These are phyloP conservation scores for Galium porrigens DNA, from an alignment of 305 asterid genomes.

Conservation along the genomic window DNA sequence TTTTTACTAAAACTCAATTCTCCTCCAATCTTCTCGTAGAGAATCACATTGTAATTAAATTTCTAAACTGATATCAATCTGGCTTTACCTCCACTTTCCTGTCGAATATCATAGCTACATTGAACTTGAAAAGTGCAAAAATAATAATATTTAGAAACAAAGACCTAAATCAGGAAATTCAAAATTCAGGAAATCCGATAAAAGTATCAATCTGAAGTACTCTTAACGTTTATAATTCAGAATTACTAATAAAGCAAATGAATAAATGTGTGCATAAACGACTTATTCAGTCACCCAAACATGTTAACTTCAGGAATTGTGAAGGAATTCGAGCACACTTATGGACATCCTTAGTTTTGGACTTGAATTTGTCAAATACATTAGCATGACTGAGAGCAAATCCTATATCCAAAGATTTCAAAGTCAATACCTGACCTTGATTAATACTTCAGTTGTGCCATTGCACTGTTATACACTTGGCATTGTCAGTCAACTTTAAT, in stretches of 20 bases:
- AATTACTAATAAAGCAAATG: neutral
- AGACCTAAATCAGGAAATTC: neutral
- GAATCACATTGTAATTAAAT: neutral
- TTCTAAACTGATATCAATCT: neutral
- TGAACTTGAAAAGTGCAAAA: neutral
- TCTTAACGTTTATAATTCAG: neutral
- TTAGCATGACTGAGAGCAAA: neutral
- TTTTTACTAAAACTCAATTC: no score
- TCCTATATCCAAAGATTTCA: neutral
- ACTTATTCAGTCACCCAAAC: neutral
- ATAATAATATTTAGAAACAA: neutral
- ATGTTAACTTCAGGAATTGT: neutral
- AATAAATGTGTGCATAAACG: neutral
- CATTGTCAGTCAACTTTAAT: neutral
- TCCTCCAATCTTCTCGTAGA: neutral
- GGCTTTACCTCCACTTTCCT: neutral
- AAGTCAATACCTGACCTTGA: neutral
- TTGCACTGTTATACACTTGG: neutral
- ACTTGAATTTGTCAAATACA: neutral
- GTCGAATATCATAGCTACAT: neutral
- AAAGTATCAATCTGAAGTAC: neutral
- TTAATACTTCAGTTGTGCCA: neutral
- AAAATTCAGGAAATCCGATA: neutral
- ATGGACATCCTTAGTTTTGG: neutral
- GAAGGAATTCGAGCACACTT: neutral